Evolutionary conservation across 345 rosid genomes (phyloP).

Genomic region (Litchi chinensis): DNA sequence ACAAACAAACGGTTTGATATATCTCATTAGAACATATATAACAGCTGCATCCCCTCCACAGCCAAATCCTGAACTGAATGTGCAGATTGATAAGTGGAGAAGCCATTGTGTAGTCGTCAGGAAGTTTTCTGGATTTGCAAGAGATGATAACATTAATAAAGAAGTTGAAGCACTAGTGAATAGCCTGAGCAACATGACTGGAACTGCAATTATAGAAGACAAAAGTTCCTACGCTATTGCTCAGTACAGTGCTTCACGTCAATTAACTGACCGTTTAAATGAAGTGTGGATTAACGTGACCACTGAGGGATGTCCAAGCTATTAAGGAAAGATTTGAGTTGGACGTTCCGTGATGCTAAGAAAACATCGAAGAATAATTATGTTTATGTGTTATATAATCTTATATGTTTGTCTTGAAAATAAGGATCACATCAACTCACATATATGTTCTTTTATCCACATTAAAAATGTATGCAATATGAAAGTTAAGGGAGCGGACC

Average conservation of each 20-base stretch:
- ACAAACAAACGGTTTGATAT: constrained; percentile 12
- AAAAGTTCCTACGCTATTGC: constrained; percentile 36
- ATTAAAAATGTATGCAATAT: too few species aligned
- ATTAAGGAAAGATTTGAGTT: background rate
- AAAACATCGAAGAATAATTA: too few species aligned
- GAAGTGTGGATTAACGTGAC: constrained; percentile 52
- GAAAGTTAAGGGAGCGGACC: too few species aligned
- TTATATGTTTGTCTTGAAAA: too few species aligned
- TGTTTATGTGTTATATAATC: too few species aligned
- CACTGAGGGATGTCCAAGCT: constrained; percentile 25
- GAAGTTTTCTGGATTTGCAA: constrained; percentile 46
- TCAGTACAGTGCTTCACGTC: constrained; percentile 46
- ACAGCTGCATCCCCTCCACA: constrained; percentile 33
- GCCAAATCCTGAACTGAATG: constrained; percentile 38
- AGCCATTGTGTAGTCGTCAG: constrained; percentile 42
- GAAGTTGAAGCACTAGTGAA: constrained; percentile 36
- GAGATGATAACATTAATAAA: constrained; percentile 34
- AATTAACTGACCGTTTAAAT: constrained; percentile 34
- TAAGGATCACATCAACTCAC: too few species aligned
- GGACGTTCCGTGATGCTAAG: background rate
- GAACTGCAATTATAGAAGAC: background rate
- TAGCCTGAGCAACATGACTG: constrained; percentile 24
- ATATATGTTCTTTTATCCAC: too few species aligned
- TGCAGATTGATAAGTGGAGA: constrained; percentile 42
- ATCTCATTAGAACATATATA: constrained; percentile 25